Evolutionary conservation across 768 basidiomycete genomes (phyloP), one percentile per base, ranked within the genome.

Genomic region (Amanita muscaria): DNA sequence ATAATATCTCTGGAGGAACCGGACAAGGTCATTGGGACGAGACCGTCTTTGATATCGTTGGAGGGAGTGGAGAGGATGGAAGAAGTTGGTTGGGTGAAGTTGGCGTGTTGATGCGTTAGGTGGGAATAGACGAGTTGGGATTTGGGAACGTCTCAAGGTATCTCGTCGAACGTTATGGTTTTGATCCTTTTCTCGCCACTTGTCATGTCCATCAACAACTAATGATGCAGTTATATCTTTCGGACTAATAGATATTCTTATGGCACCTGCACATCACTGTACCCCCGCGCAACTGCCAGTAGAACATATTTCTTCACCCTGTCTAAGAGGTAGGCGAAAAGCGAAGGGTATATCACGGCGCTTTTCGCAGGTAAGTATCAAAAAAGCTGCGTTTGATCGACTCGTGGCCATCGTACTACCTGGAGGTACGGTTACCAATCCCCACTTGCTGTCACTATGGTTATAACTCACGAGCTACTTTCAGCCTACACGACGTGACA

Each of bases 391-490:
- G 2, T 90, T 92, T 54, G 88, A 90, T 58, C 78, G 88, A 8
- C 73, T 92, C 5, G 83, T 91, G 14, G 83, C 85, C 4, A 88
- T 91, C 49, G 87, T 91, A 0, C 87, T 88, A n/a, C 88, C 88
- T 0, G 88, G 88, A 88, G 88, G 83, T 88, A 56, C 31, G 80
- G 66, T 36, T 14, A 50, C 19, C 40, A 24, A 16, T 52, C 45
- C 12, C 33, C 3, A 24, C 48, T 19, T 30, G 31, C 32, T 44
- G 23, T 25, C n/a, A 33, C 38, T 35, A 29, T 3, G 11, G 24
- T 29, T 33, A 45, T 47, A 19, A 10, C 12, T 23, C 37, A n/a
- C n/a, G n/a, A n/a, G 1, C 19, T 37, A 42, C 22, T 19, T 24
- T 11, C 50, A 88, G 87, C n/a, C 77, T 91, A 41, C 88, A 91